Percentiles rank a stretch among this genome's conserved stretches.
phyloP scores from a whole-genome alignment of 345 rosid genomes.

The Dovyalis caffra region DNA sequence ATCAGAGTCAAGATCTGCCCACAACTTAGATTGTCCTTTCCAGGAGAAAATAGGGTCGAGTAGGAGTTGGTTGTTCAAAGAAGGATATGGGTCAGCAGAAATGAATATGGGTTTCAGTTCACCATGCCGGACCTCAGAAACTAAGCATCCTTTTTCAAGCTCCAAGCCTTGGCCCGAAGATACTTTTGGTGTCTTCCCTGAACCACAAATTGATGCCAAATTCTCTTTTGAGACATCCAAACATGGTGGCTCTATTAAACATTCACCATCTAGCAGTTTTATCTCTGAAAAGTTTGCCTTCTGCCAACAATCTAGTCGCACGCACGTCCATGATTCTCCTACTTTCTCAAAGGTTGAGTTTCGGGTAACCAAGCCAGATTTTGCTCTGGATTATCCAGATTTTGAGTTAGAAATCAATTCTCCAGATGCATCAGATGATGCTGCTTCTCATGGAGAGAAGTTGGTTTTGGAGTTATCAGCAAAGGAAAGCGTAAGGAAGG shows the following conservation, averaged over 20 bases:
- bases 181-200: conserved; percentile 14
- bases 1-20: conserved; percentile 29
- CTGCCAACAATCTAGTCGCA: conserved; percentile 21
- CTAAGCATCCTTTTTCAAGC: conserved; percentile 19
- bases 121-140: conserved; percentile 23
- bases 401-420: conserved; percentile 17
- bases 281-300: conserved; percentile 21
- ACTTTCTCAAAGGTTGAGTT: conserved; percentile 33
- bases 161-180: conserved; percentile 28
- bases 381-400: conserved; percentile 21
- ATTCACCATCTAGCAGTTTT: conserved; percentile 22
- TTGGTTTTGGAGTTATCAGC: conserved; percentile 35
- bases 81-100: conserved; percentile 37
- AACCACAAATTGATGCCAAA: conserved; percentile 18
- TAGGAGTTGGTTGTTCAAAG: conserved; percentile 30
- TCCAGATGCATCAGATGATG: conserved; percentile 28
- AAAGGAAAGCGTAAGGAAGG: conserved; percentile 31
- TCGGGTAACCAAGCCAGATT: conserved; percentile 29
- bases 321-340: conserved; percentile 20
- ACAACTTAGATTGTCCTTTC: conserved; percentile 27
- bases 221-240: conserved; percentile 13
- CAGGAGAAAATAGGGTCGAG: conserved; percentile 22
- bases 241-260: conserved; percentile 9
- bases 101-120: conserved; percentile 29
- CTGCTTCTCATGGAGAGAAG: conserved; percentile 32